Conservation (phyloP, 2,329 filamentous ascomycete genomes). For the Chrysoporthe puriensis region DNA sequence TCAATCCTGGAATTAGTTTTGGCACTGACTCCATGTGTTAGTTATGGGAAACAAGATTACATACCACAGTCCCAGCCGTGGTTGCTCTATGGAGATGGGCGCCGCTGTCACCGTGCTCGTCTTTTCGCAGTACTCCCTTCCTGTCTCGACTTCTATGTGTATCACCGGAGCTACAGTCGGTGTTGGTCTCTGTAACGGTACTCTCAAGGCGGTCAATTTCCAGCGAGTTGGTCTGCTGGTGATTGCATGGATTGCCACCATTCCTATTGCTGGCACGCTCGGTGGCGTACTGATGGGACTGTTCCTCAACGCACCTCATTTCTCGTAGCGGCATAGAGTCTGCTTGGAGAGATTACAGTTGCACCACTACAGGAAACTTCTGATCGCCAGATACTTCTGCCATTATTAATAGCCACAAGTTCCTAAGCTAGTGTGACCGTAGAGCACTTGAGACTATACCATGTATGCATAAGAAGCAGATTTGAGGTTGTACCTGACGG, state of each 20-base stretch:
- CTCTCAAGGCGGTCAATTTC: conserved; percentile 73
- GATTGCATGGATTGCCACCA: conserved; percentile 69
- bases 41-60: conserved; percentile 84
- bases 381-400: background rate
- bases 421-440: background rate
- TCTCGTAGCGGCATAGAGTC: conserved; percentile 32
- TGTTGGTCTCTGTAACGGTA: conserved; percentile 77
- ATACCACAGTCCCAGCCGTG: conserved; percentile 62
- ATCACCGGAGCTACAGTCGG: conserved; percentile 80
- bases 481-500: background rate
- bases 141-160: conserved; percentile 79
- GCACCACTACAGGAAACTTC: too few species aligned
- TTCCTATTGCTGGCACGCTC: conserved; percentile 63
- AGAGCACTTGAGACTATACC: background rate
- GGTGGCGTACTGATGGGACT: conserved; percentile 55
- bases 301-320: conserved; percentile 63
- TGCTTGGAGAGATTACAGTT: too few species aligned
- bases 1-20: background rate
- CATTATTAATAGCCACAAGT: background rate
- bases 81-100: conserved; percentile 78
- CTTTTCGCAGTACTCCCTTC: conserved; percentile 75
- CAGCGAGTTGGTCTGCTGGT: conserved; percentile 71
- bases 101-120: conserved; percentile 76
- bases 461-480: background rate
- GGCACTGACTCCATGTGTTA: conserved; percentile 36